Conservation (phyloP, 768 basidiomycete genomes). For the Holtermanniella nyarrowii region DNA sequence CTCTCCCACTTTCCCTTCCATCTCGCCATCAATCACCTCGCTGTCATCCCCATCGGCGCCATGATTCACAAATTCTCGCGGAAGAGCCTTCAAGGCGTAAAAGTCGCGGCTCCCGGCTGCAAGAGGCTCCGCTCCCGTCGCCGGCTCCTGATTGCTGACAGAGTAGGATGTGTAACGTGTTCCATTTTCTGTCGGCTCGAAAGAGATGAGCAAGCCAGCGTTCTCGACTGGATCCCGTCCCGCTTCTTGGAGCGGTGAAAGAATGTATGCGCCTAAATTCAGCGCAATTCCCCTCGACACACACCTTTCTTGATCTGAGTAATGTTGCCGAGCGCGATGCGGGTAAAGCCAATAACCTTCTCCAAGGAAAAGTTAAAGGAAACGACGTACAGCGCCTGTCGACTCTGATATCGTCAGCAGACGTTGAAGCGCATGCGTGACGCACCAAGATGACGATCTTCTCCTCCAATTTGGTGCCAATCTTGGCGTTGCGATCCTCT, state of each 20-base stretch:
- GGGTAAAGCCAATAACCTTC: conserved; percentile 80
- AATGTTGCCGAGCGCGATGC: conserved; percentile 77
- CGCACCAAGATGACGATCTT: conserved; percentile 70
- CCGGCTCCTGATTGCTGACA: conserved; percentile 52
- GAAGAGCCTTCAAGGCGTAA: conserved; percentile 43
- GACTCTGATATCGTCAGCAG: conserved; percentile 48
- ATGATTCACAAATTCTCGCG: conserved; percentile 28
- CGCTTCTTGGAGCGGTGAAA: conserved; percentile 85
- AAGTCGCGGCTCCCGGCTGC: conserved; percentile 19
- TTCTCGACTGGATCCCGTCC: conserved; percentile 76
- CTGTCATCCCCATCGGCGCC: conserved; percentile 18
- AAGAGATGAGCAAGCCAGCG: conserved; percentile 74
- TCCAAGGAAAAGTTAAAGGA: conserved; percentile 80
- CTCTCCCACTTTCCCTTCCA: conserved; percentile 49
- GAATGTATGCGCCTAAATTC: conserved; percentile 74
- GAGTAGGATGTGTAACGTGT: conserved; percentile 79
- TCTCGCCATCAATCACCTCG: conserved; percentile 40
- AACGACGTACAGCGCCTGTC: conserved; percentile 36
- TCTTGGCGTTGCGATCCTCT: conserved; percentile 57
- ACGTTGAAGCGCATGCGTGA: no score
- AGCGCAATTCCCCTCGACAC: conserved; percentile 5
- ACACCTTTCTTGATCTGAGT: conserved; percentile 65
- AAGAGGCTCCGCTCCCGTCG: conserved; percentile 4
- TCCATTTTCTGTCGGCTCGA: conserved; percentile 59
- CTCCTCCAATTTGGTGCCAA: conserved; percentile 81